These are phyloP conservation scores for Syzygium grande DNA, from an alignment of 345 rosid species.

Conservation along the genomic window DNA sequence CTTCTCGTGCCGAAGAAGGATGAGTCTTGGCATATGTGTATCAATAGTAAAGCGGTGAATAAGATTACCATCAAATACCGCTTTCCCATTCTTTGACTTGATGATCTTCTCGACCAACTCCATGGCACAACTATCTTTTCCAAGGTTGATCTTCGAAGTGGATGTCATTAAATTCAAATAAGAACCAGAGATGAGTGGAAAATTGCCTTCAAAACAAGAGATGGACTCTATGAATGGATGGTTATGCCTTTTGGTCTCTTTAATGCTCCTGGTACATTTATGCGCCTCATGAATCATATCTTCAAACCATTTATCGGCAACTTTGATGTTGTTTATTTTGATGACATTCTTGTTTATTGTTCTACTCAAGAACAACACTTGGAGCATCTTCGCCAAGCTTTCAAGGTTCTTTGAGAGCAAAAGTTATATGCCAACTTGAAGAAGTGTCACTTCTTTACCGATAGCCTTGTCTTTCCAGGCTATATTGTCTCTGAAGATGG, in stretches of 20 bases:
- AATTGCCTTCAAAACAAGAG: not conserved
- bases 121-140: not conserved
- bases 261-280: slow-evolving; percentile 2
- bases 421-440: not conserved
- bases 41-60: not conserved
- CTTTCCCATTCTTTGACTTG: not conserved
- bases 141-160: not conserved
- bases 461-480: not conserved
- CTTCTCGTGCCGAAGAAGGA: not conserved
- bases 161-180: not conserved
- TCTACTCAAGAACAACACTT: not conserved
- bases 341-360: slow-evolving; percentile 1
- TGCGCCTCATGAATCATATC: not conserved
- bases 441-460: not conserved
- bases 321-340: slow-evolving; percentile 1
- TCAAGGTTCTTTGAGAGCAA: not conserved
- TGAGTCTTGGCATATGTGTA: not conserved
- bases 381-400: not conserved
- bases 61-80: not conserved
- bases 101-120: not conserved
- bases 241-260: not conserved
- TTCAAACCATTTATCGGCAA: not conserved
- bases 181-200: not conserved
- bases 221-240: not conserved
- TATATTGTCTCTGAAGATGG: not conserved